Conservation (phyloP, 805 yeast genomes). For the Schwanniomyces sp. region DNA sequence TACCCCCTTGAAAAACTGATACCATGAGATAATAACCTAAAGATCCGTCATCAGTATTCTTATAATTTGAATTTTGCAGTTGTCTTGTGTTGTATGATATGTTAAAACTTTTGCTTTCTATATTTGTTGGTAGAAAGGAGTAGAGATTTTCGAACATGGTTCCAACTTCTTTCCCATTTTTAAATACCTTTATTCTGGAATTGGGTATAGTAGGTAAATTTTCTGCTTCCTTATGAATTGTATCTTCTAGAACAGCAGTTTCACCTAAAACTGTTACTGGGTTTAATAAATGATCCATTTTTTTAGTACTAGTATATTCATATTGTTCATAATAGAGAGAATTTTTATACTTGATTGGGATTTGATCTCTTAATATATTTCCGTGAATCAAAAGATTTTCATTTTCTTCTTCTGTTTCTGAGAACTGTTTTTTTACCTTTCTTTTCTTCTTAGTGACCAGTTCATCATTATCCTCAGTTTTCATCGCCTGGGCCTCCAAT, state of each 20-base stretch:
- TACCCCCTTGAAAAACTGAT: slow-evolving; percentile 78
- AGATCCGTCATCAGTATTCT: slow-evolving; percentile 71
- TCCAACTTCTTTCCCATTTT: slow-evolving; percentile 74
- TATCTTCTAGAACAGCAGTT: slow-evolving; percentile 54
- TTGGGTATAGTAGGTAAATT: slow-evolving; percentile 49
- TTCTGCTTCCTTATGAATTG: slow-evolving; percentile 15
- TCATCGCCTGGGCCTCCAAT: not conserved
- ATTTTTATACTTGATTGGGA: slow-evolving; percentile 80
- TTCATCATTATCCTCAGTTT: slow-evolving; percentile 3
- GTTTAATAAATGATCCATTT: slow-evolving; percentile 71
- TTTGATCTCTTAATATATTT: slow-evolving; percentile 74
- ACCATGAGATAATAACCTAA: slow-evolving; percentile 91
- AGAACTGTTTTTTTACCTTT: slow-evolving; percentile 12
- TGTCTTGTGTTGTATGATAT: slow-evolving; percentile 28
- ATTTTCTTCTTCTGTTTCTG: slow-evolving; percentile 16
- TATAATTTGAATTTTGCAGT: slow-evolving; percentile 36
- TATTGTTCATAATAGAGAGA: slow-evolving; percentile 80
- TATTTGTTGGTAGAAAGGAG: slow-evolving; percentile 78
- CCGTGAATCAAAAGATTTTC: slow-evolving; percentile 17
- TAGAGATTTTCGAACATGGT: slow-evolving; percentile 64
- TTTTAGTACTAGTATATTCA: slow-evolving; percentile 70
- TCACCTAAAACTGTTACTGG: slow-evolving; percentile 75
- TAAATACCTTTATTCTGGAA: slow-evolving; percentile 67
- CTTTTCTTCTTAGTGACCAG: slow-evolving; percentile 12
- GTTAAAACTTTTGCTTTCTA: slow-evolving; percentile 44